Evolutionary conservation across 768 basidiomycete genomes (phyloP), one percentile per base, ranked within the genome.

Genomic region (Termitomyces sp.): DNA sequence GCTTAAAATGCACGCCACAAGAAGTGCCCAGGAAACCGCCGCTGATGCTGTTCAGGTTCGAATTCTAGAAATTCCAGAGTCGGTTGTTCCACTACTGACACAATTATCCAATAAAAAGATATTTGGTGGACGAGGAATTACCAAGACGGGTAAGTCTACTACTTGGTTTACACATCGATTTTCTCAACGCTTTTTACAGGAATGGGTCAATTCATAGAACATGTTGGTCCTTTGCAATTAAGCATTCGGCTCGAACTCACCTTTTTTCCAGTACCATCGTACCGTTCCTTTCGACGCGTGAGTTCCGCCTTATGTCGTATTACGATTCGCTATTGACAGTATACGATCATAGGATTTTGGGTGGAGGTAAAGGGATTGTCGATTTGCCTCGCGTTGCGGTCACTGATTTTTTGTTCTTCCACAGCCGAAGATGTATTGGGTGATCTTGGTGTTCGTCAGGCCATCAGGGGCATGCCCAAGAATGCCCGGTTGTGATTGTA

Each of bases 71-170:
- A 13, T 10, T 59, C 22, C 4, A 9, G 22, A 22, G 16, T 26
- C 42, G 27, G 41, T 24, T 18, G 22, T 20, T 34, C 50, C 54
- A 51, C n/a, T 57, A 31, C 47, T 60, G 16, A 53, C 43, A 14
- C 36, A n/a, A 31, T 18, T 48, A 37, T 34, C 42, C 41, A 52
- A 41, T 20, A 41, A 29, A 3, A 29, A 78, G 78, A 85, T 94
- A 62, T 94, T 93, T 67, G 92, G 92, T 60, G 93, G 93, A 22
- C 84, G 94, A 63, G 93, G 90, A 46, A 82, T 95, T 59, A 95
- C 94, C 13, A 81, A 83, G 71, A 87, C 87, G 8, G 91, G 90
- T 57, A 81, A 76, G 81, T 57, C n/a, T 13, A 16, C 3, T 51
- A 22, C 16, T 29, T 55, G 54, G 9, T 54, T 44, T 36, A 20